Percentiles rank a stretch among this genome's conserved stretches.
Conservation (phyloP, 768 basidiomycete species). For the Ephemerocybe angulata region DNA sequence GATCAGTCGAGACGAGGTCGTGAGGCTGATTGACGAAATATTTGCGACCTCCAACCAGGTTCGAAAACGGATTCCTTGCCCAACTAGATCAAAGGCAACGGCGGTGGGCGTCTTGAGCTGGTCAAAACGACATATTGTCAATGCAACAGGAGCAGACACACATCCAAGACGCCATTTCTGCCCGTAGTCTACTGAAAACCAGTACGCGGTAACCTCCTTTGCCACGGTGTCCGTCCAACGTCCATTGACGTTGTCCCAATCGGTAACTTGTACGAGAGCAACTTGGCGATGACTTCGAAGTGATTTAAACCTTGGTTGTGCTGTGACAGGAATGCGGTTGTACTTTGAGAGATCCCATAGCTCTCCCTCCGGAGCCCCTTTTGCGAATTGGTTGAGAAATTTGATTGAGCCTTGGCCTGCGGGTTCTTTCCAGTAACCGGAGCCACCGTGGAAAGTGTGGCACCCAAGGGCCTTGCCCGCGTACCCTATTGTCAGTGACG, state of each 20-base stretch:
- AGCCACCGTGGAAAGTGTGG: no score
- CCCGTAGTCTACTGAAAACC: not conserved
- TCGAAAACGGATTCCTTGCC: not conserved
- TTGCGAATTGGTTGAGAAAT: not conserved
- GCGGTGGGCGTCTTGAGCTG: not conserved
- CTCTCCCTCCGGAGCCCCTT: not conserved
- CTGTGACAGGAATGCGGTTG: not conserved
- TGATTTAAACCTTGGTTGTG: not conserved
- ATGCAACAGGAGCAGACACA: not conserved
- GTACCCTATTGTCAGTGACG: no score
- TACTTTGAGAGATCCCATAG: not conserved
- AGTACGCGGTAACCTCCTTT: not conserved
- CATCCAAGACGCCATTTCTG: not conserved
- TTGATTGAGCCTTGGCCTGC: not conserved
- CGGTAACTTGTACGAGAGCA: not conserved
- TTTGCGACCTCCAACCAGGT: not conserved
- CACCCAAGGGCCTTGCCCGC: no score
- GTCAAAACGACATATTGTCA: not conserved
- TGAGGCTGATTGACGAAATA: not conserved
- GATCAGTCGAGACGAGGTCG: not conserved
- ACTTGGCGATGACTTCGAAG: not conserved
- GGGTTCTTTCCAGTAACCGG: not conserved
- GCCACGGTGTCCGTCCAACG: not conserved
- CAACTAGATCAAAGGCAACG: not conserved
- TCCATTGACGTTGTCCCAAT: not conserved